These are phyloP conservation scores for Parsonsia alboflavescens DNA, from an alignment of 257 asterid species.

Conservation along the genomic window DNA sequence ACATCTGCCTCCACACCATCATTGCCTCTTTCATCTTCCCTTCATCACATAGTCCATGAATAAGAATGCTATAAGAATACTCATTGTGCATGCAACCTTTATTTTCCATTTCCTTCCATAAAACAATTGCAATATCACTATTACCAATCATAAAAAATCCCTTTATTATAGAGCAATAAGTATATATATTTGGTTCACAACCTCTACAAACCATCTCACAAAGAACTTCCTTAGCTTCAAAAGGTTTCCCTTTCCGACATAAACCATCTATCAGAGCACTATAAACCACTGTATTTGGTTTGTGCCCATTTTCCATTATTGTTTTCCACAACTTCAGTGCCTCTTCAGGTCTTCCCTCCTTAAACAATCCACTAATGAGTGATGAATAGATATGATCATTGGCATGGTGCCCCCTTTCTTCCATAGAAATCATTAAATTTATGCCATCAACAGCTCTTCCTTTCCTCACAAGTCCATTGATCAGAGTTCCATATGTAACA, in stretches of 20 bases:
- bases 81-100: constrained; percentile 41
- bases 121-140: constrained; percentile 54
- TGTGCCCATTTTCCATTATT: constrained; percentile 58
- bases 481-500: constrained; percentile 77
- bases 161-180: constrained; percentile 73
- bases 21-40: constrained; percentile 74
- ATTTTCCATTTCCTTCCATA: constrained; percentile 69
- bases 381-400: constrained; percentile 69
- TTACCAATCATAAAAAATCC: constrained; percentile 73
- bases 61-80: constrained; percentile 70
- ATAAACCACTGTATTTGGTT: constrained; percentile 72
- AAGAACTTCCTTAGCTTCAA: constrained; percentile 57
- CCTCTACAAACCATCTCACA: constrained; percentile 51
- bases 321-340: constrained; percentile 57
- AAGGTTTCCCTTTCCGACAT: constrained; percentile 56
- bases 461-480: constrained; percentile 71
- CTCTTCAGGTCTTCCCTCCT: constrained; percentile 56
- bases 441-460: constrained; percentile 65
- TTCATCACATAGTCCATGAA: constrained; percentile 66
- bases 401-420: constrained; percentile 58
- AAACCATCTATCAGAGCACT: constrained; percentile 84
- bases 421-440: constrained; percentile 52
- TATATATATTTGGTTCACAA: constrained; percentile 62
- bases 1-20: constrained; percentile 71
- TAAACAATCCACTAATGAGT: constrained; percentile 80